A percentile compares a stretch with the other conserved stretches of the same genome.
Conservation (phyloP, 1,284 basidiomycete genomes). For the Papiliotrema terrestris region DNA sequence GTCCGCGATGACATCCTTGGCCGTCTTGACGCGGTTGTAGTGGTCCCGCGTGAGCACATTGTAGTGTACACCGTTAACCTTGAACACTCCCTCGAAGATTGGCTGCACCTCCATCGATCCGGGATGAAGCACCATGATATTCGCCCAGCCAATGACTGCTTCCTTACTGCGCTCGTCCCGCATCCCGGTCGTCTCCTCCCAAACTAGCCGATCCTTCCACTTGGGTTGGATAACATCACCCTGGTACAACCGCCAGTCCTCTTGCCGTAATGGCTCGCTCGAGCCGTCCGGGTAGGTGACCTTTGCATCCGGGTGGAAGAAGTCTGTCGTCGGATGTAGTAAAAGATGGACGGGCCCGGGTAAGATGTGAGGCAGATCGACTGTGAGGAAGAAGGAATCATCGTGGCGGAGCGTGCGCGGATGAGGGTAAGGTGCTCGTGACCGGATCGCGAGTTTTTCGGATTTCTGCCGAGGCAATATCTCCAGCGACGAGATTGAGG, state of each 20-base stretch:
- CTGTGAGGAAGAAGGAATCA: slow-evolving; percentile 38
- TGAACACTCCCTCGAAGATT: slow-evolving; percentile 73
- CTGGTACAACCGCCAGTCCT: slow-evolving; percentile 56
- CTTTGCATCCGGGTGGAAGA: slow-evolving; percentile 71
- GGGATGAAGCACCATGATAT: slow-evolving; percentile 65
- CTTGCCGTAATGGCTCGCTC: slow-evolving; percentile 20
- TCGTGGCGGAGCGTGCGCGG: slow-evolving; percentile 31
- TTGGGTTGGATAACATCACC: slow-evolving; percentile 64
- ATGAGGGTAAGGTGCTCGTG: slow-evolving; percentile 19
- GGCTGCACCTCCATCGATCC: slow-evolving; percentile 58
- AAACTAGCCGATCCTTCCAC: slow-evolving; percentile 49
- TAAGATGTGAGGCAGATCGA: slow-evolving; percentile 29
- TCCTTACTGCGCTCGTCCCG: slow-evolving; percentile 12
- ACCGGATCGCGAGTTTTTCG: slow-evolving; percentile 8
- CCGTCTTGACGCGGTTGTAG: slow-evolving; percentile 57
- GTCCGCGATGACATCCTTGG: slow-evolving; percentile 60
- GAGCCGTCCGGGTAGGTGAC: slow-evolving; percentile 42
- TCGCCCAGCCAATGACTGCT: slow-evolving; percentile 62
- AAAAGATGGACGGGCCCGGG: slow-evolving; percentile 48
- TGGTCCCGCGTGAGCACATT: slow-evolving; percentile 70
- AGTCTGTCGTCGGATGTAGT: slow-evolving; percentile 67
- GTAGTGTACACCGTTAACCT: slow-evolving; percentile 63
- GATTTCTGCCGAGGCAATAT: slow-evolving; percentile 58
- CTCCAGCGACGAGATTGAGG: slow-evolving; percentile 23
- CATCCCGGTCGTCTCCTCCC: slow-evolving; percentile 25